Evolutionary conservation across 2,329 filamentous ascomycete genomes (phyloP).

Genomic region (Ciborinia camelliae): DNA sequence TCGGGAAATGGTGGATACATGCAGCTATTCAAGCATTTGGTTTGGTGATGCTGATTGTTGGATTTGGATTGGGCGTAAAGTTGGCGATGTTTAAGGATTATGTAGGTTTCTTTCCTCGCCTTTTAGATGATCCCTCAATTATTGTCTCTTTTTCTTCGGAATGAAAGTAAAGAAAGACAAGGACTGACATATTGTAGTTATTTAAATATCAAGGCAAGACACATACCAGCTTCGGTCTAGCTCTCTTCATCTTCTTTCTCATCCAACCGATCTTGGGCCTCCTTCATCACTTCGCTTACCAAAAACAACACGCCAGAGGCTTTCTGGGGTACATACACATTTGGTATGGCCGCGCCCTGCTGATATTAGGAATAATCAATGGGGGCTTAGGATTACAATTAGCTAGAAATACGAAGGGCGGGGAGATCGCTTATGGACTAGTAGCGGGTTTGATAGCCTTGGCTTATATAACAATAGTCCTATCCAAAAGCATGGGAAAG

Average conservation of each 20-base stretch:
- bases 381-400: constrained; percentile 59
- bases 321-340: constrained; percentile 55
- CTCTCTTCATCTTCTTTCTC: constrained; percentile 51
- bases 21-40: constrained; percentile 52
- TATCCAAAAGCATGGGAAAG: neutral
- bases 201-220: constrained; percentile 41
- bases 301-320: constrained; percentile 44
- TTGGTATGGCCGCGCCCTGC: constrained; percentile 58
- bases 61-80: constrained; percentile 56
- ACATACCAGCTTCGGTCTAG: constrained; percentile 56
- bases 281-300: constrained; percentile 54
- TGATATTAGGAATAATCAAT: constrained; percentile 59
- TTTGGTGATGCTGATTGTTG: constrained; percentile 58
- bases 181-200: constrained; percentile 39
- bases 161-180: neutral
- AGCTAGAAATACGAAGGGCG: constrained; percentile 41
- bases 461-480: constrained; percentile 40
- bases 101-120: constrained; percentile 42
- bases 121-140: neutral
- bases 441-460: constrained; percentile 49
- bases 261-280: constrained; percentile 57
- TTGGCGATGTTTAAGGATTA: constrained; percentile 40
- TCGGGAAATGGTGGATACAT: constrained; percentile 52
- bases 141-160: neutral
- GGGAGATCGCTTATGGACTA: constrained; percentile 54